Percentiles rank a stretch among this genome's conserved stretches.
Evolutionary conservation across 2,329 filamentous ascomycete genomes (phyloP).

Genomic region (Colletotrichum echinochloae): DNA sequence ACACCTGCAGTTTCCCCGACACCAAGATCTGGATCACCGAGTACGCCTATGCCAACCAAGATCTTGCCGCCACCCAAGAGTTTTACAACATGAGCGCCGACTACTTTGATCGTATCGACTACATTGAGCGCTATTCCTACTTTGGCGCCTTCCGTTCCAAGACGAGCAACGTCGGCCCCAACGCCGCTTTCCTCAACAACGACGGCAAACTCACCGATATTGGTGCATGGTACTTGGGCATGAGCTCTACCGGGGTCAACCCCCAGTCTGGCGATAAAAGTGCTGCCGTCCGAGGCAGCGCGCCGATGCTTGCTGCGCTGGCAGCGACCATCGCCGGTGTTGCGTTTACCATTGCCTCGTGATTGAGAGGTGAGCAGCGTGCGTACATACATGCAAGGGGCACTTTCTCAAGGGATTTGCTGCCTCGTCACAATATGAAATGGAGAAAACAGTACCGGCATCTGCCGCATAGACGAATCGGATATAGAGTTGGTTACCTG

Average conservation of each 20-base stretch:
- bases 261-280: constrained; percentile 45
- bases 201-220: constrained; percentile 79
- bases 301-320: constrained; percentile 24
- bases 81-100: constrained; percentile 76
- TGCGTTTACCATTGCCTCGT: constrained; percentile 2
- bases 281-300: constrained; percentile 8
- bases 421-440: not conserved
- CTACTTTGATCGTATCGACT: constrained; percentile 74
- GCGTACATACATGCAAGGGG: not conserved
- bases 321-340: constrained; percentile 10
- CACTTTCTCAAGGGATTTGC: not conserved
- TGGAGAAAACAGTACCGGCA: not conserved
- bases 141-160: constrained; percentile 80
- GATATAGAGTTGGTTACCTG: not conserved
- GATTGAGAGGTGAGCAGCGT: not conserved
- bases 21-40: constrained; percentile 82
- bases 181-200: constrained; percentile 76
- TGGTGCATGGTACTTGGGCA: constrained; percentile 81
- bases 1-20: constrained; percentile 64
- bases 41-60: constrained; percentile 72
- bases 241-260: constrained; percentile 57
- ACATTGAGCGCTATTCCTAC: constrained; percentile 77
- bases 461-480: constrained; percentile 19
- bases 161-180: constrained; percentile 79
- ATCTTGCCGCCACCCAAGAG: constrained; percentile 66